A percentile compares a stretch with the other conserved stretches of the same genome.
phyloP scores from a whole-genome alignment of 805 yeast species.

The Wickerhamiella nectarea region DNA sequence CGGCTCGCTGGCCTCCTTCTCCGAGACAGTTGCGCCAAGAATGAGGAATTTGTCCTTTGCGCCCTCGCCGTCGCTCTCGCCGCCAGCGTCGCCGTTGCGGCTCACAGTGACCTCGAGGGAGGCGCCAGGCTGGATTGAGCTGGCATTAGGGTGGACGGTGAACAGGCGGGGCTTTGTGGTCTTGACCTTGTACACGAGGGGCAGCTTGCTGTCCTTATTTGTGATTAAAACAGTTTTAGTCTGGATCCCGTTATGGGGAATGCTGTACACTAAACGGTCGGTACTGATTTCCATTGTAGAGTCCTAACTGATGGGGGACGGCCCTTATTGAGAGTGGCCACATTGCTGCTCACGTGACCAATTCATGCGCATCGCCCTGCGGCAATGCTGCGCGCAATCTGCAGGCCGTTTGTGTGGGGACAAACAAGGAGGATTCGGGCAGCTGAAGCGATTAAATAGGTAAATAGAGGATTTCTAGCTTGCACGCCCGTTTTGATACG shows the following conservation, averaged over 20 bases:
- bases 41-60: slow-evolving; percentile 88
- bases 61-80: slow-evolving; percentile 58
- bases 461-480: no score
- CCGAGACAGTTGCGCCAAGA: slow-evolving; percentile 67
- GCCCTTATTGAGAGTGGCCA: neutral
- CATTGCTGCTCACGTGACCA: slow-evolving; percentile 10
- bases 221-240: slow-evolving; percentile 16
- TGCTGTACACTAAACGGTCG: neutral
- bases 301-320: no score
- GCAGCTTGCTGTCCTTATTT: slow-evolving; percentile 43
- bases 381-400: neutral
- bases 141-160: slow-evolving; percentile 93
- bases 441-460: no score
- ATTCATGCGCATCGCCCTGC: neutral
- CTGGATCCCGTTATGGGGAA: slow-evolving; percentile 23
- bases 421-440: no score
- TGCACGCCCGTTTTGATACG: no score
- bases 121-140: slow-evolving; percentile 62
- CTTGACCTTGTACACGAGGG: slow-evolving; percentile 86
- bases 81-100: slow-evolving; percentile 47
- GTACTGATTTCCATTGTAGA: slow-evolving; percentile 2
- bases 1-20: slow-evolving; percentile 28
- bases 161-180: slow-evolving; percentile 93
- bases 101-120: slow-evolving; percentile 61
- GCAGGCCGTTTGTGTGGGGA: no score